Evolutionary conservation across 345 rosid genomes (phyloP), one percentile per base, ranked within the genome.

Genomic region (Citrus inodora): DNA sequence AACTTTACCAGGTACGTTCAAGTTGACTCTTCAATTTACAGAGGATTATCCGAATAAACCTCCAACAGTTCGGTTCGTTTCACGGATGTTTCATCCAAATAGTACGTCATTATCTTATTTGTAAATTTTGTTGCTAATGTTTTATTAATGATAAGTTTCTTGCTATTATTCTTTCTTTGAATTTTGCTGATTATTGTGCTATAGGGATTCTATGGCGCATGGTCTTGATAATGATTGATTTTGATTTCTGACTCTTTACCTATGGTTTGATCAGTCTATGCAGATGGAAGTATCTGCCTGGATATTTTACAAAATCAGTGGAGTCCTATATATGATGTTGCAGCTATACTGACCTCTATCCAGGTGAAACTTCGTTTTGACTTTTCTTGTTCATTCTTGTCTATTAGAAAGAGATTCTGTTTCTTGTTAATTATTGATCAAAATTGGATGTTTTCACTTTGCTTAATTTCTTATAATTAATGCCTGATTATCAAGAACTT

Each of bases 321-420:
- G 98, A 93, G 98, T 87, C 98, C 98, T 9, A 95, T 95, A 42
- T 92, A 93, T 83, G 98, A 95, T 88, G 98, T 93, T 28, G 98
- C 98, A 53, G 98, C 98, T 67, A 93, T 95, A 81, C 95, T 93
- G 55, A 92, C 98, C 21, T 95, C 98, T 30, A 92, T 95, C 81
- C 98, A 95, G 95, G 98, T 95, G 73, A 7, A 7, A n/a, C 22
- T 64, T 75, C 48, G 3, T 64, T 27, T 21, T 14, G 51, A 24
- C 30, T n/a, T 51, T 77, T 51, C 46, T 59, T 35, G 27, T 58
- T 22, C 9, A 38, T 53, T 42, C 1, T 27, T 55, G 61, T 55
- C 35, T 22, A 25, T 53, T n/a, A 7, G 32, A 48, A 77, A 73
- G 5, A 40, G 53, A n/a, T 67, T 71, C 7, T 69, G 40, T 59